Evolutionary conservation across 2,329 filamentous ascomycete genomes (phyloP), one percentile per base, ranked within the genome.

Genomic region (Colletotrichum sp.): DNA sequence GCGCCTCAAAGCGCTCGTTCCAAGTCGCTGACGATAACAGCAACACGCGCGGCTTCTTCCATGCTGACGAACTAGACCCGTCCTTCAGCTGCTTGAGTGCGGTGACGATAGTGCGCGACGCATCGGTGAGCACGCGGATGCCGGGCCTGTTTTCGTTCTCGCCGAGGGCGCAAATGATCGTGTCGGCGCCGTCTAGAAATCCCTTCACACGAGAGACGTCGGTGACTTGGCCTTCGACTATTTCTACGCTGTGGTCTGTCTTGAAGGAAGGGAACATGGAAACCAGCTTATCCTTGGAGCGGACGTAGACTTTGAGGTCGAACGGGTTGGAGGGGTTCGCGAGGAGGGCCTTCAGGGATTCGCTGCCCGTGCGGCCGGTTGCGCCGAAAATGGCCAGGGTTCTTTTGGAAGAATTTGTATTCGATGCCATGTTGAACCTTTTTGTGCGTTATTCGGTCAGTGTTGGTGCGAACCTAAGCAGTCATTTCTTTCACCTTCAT

Each of bases 311-410:
- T n/a, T 49, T 69, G 8, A 74, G n/a, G 30, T 52, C 36, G 8
- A 65, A 64, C 15, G 64, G 34, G 15, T 30, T 49, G 5, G 30
- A 28, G 4, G 57, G 26, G 6, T 69, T 76, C 21, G 57, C 28
- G 8, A 76, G 64, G 15, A 76, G 44, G 59, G 44, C 34, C 24
- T 76, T 69, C 15, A 76, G 59, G 2, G 71, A 69, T 30, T 76
- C 74, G 49, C 74, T 69, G 28, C 74, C 74, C 16, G 70, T 74
- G 18, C 65, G 39, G 10, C 74, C 74, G 18, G 74, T 76, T n/a
- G 74, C 74, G 49, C 74, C 74, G 24, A 74, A 74, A 12, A 76
- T 69, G 28, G 65, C 74, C 13, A 76, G 24, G 32, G 70, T 76
- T 36, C 24, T 62, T 10, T 18, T 10, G 8, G 2, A 8, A 4